A percentile compares a stretch with the other conserved stretches of the same genome.
phyloP scores from a whole-genome alignment of 345 rosid species.

The Camelina hispida region DNA sequence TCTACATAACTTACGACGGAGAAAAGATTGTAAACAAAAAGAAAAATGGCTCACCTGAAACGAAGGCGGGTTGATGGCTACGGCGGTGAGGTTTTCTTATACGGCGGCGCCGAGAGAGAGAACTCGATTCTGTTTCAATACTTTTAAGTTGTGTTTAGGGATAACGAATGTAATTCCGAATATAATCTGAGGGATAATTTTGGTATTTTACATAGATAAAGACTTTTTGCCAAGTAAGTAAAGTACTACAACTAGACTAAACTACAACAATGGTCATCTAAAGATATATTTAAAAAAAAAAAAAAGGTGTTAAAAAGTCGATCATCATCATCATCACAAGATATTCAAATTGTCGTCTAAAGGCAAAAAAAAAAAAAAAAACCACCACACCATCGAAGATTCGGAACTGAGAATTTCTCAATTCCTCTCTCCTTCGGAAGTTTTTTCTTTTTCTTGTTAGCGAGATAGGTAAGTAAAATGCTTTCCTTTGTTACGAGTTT shows the following conservation, averaged over 20 bases:
- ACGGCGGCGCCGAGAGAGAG: neutral
- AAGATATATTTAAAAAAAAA: neutral
- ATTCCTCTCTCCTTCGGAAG: neutral
- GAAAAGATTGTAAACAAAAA: neutral
- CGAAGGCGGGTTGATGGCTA: slow-evolving; percentile 13
- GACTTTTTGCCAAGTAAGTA: slow-evolving; percentile 27
- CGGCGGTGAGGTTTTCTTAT: neutral
- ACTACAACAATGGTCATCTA: neutral
- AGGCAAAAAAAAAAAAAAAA: too few species aligned
- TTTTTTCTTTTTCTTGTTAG: neutral
- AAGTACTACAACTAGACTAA: neutral
- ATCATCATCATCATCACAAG: neutral
- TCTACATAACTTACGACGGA: too few species aligned
- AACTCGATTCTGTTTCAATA: neutral
- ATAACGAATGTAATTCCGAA: neutral
- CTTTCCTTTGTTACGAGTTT: slow-evolving; percentile 21
- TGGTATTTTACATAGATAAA: neutral
- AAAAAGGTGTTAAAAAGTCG: neutral
- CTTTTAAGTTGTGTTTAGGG: neutral
- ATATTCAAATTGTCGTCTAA: slow-evolving; percentile 1
- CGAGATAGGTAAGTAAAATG: slow-evolving; percentile 16
- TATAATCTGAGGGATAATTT: neutral
- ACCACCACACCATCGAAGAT: neutral
- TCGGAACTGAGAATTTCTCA: slow-evolving; percentile 7
- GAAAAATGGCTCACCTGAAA: slow-evolving; percentile 9